A percentile compares a stretch with the other conserved stretches of the same genome.
These are phyloP conservation scores for Fraxinus anomala DNA, from an alignment of 257 asterid species.

Conservation along the genomic window DNA sequence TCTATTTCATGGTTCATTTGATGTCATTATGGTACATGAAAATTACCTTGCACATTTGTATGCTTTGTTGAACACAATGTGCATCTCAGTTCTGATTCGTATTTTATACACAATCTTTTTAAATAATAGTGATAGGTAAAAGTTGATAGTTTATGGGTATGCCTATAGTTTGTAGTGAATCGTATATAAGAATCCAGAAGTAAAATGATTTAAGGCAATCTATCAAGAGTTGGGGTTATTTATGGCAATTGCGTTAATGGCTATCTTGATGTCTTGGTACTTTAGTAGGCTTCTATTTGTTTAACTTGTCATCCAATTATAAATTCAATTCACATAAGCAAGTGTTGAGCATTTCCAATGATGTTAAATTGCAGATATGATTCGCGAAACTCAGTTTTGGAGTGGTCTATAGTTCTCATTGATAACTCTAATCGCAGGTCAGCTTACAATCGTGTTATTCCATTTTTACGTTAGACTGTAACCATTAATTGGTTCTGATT, in stretches of 20 bases:
- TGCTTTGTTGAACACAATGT: not conserved
- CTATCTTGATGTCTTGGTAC: not conserved
- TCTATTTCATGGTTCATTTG: slow-evolving; percentile 8
- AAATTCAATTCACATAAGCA: slow-evolving; percentile 10
- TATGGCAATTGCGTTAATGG: not conserved
- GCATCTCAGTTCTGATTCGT: not conserved
- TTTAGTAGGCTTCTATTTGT: slow-evolving; percentile 4
- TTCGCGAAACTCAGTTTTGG: slow-evolving; percentile 75
- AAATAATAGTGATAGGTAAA: not conserved
- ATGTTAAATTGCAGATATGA: slow-evolving; percentile 61
- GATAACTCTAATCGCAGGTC: slow-evolving; percentile 94
- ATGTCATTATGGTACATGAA: slow-evolving; percentile 8
- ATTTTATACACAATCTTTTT: not conserved
- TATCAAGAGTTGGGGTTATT: not conserved
- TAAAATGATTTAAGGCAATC: not conserved
- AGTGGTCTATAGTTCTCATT: slow-evolving; percentile 85
- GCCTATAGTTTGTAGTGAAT: slow-evolving; percentile 3
- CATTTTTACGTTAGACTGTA: slow-evolving; percentile 2
- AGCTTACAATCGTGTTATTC: slow-evolving; percentile 27
- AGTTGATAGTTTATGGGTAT: slow-evolving; percentile 13
- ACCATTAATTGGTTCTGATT: slow-evolving; percentile 25
- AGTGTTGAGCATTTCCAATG: slow-evolving; percentile 15
- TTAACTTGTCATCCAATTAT: slow-evolving; percentile 20
- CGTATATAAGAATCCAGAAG: not conserved
- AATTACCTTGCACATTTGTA: not conserved